Conservation (phyloP, 495 filamentous ascomycete genomes). For the Talaromyces thailandensis region DNA sequence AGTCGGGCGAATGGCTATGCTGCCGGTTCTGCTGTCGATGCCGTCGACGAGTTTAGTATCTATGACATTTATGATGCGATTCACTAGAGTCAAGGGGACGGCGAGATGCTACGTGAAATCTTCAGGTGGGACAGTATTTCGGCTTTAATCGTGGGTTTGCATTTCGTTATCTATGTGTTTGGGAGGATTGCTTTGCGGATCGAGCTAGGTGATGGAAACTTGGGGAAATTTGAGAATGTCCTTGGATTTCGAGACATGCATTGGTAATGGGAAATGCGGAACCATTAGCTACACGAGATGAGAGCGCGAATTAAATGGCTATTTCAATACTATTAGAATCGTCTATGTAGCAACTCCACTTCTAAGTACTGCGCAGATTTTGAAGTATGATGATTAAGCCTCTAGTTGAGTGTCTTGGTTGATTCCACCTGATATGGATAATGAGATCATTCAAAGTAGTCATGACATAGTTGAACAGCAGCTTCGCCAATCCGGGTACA, state of each 20-base stretch:
- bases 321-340: neutral
- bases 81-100: neutral
- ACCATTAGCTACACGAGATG: neutral
- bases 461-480: neutral
- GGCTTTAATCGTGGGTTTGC: no score
- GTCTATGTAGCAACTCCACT: neutral
- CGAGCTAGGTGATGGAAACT: no score
- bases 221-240: neutral
- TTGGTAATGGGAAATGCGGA: neutral
- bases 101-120: neutral
- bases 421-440: neutral
- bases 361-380: neutral
- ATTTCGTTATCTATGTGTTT: neutral
- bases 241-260: neutral
- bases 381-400: neutral
- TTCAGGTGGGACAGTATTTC: no score
- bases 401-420: neutral
- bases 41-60: neutral
- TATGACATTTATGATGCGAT: neutral
- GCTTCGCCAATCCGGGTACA: neutral
- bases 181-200: neutral
- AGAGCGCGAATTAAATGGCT: neutral
- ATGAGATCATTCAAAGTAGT: neutral
- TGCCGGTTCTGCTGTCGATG: neutral
- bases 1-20: neutral